These are phyloP conservation scores for Xylaria sp. DNA, from an alignment of 2,329 filamentous ascomycete genomes.

Conservation along the genomic window DNA sequence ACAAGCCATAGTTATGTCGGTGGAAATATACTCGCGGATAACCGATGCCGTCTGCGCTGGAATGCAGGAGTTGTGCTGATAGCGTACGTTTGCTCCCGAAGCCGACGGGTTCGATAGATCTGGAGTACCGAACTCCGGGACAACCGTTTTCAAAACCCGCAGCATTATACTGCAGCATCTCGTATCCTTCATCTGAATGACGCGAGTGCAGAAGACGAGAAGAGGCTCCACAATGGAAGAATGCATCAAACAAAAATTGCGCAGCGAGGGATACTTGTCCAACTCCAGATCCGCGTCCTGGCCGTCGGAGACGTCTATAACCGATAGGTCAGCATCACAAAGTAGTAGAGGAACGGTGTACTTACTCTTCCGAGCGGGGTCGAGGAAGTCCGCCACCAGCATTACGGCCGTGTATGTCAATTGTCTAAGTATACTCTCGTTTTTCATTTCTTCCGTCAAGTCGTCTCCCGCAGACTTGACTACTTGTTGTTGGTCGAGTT, in stretches of 20 bases:
- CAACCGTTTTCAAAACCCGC: slow-evolving; percentile 76
- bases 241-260: slow-evolving; percentile 75
- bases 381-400: slow-evolving; percentile 84
- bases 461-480: slow-evolving; percentile 66
- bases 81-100: neutral
- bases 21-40: slow-evolving; percentile 84
- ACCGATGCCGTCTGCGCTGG: slow-evolving; percentile 52
- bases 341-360: slow-evolving; percentile 20
- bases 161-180: slow-evolving; percentile 82
- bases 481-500: slow-evolving; percentile 59
- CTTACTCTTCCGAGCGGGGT: slow-evolving; percentile 63
- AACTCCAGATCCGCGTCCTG: slow-evolving; percentile 26
- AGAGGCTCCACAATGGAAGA: slow-evolving; percentile 78
- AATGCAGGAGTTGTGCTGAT: slow-evolving; percentile 39
- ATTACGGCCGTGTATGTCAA: slow-evolving; percentile 88
- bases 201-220: slow-evolving; percentile 86
- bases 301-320: slow-evolving; percentile 23
- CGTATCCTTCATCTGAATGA: slow-evolving; percentile 82
- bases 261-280: slow-evolving; percentile 54
- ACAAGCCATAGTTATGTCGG: slow-evolving; percentile 82
- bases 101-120: slow-evolving; percentile 6
- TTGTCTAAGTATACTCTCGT: slow-evolving; percentile 89
- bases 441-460: slow-evolving; percentile 94
- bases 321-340: slow-evolving; percentile 4
- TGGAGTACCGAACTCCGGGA: slow-evolving; percentile 63